Evolutionary conservation across 2,329 filamentous ascomycete species (phyloP).

Genomic region (Botrytis fragariae): DNA sequence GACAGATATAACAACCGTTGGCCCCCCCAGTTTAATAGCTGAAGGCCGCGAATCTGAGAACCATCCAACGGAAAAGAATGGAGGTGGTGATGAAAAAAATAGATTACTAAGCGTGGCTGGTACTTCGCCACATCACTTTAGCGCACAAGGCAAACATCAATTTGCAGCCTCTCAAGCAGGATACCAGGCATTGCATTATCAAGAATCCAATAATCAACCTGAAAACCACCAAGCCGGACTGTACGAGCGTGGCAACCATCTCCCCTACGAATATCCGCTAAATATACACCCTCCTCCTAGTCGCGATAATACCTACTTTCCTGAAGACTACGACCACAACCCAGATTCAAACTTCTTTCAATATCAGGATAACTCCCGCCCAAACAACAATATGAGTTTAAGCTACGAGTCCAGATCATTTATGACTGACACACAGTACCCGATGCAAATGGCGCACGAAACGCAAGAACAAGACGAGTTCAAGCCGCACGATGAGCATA

Average conservation of each 20-base stretch:
- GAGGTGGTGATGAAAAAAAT: background rate
- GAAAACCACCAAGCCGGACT: conserved; percentile 11
- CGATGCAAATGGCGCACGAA: conserved; percentile 34
- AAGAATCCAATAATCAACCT: conserved; percentile 12
- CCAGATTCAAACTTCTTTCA: conserved; percentile 8
- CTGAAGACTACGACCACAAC: background rate
- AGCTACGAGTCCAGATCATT: conserved; percentile 35
- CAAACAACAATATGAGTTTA: conserved; percentile 30
- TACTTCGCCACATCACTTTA: conserved; percentile 13
- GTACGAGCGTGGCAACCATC: conserved; percentile 17
- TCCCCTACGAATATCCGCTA: background rate
- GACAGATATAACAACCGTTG: conserved; percentile 13
- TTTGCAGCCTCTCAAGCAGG: conserved; percentile 2
- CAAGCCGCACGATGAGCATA: conserved; percentile 29
- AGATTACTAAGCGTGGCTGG: conserved; percentile 16
- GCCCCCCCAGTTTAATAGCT: background rate
- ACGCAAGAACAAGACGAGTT: conserved; percentile 34
- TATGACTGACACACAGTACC: conserved; percentile 30
- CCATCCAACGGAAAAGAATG: background rate
- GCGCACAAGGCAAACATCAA: conserved; percentile 15
- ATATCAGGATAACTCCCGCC: background rate
- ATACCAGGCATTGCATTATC: conserved; percentile 6
- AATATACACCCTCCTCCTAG: background rate
- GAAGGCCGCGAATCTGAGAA: background rate
- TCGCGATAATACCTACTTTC: conserved; percentile 6